Percentiles rank a stretch among this genome's conserved stretches.
These are phyloP conservation scores for Epichloe gansuensis DNA, from an alignment of 2,329 filamentous ascomycete genomes.

Conservation along the genomic window DNA sequence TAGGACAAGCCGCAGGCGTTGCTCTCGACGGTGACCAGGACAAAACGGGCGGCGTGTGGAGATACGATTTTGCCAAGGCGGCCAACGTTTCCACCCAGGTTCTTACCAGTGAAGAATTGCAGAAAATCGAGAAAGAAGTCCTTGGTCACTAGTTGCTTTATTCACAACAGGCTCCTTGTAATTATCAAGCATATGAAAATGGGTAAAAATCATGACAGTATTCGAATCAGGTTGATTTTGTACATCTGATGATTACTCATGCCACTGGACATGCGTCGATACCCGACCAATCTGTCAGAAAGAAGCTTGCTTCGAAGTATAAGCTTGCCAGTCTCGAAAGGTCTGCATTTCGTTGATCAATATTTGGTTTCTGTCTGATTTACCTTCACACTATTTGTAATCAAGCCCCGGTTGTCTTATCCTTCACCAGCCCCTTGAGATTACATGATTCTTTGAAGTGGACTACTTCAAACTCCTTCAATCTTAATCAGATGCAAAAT, in stretches of 20 bases:
- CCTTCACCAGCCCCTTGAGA: neutral
- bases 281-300: too few relatives aligned
- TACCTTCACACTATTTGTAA: too few relatives aligned
- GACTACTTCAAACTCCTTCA: neutral
- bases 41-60: conserved; percentile 49
- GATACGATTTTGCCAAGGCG: conserved; percentile 39
- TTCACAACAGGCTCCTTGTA: neutral
- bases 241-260: too few relatives aligned
- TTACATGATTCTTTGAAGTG: neutral
- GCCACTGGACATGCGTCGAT: too few relatives aligned
- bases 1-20: conserved; percentile 35
- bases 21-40: conserved; percentile 40
- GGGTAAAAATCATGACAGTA: neutral
- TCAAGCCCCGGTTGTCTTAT: too few relatives aligned
- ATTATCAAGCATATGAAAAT: neutral
- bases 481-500: neutral
- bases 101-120: conserved; percentile 26
- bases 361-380: too few relatives aligned
- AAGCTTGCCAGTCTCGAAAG: too few relatives aligned
- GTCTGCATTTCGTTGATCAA: too few relatives aligned
- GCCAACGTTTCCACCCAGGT: conserved; percentile 23
- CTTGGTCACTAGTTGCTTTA: conserved; percentile 21
- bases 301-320: too few relatives aligned
- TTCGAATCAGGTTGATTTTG: neutral
- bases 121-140: conserved; percentile 32